Base-by-base conservation (phyloP, 345 rosid species). In the Sisymbrium altissimum region DNA sequence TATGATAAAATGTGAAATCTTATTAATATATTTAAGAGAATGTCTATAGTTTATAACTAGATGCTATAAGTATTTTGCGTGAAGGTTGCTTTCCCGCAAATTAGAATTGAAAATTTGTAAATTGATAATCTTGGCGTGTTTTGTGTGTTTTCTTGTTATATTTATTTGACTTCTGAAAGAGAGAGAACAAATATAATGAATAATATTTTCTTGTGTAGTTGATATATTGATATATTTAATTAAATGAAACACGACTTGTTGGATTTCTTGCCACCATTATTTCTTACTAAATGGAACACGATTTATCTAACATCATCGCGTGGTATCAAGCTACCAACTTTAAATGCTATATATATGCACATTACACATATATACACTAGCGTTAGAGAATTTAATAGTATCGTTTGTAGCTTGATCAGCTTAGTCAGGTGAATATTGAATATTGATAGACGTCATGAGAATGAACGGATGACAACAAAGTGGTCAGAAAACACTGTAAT, bases 171-270 rank as follows among this genome's bases (percentile, higher is more conserved):
- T 5, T 30, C 1, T 5, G 58, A 14, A 9, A 4, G 29, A 7
- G 12, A n/a, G 60, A 29, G 39, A 30, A 17, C 39, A 14, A n/a
- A 14, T 17, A 0, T 32, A 3, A 30, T 55, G 13, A 15, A 32
- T 32, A 3, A 14, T 7, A 13, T 7, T 54, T 7, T 27, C 17
- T 40, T n/a, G 0, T 30, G 43, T 41, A 30, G 53, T 69, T 43
- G 45, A 29, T 45, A 44, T 63, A 29, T 18, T 38, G 15, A 44
- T 44, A 70, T 35, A 50, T 62, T 39, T 50, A 54, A 50, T 50
- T 5, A 9, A 62, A 62, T 11, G 44, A 72, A 62, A 62, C 50
- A 69, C 25, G 36, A 30, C 33, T 44, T 40, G 44, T 72, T n/a
- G 52, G 53, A 52, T 46, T 41, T 35, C 36, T n/a, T 15, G 66